A percentile compares a stretch with the other conserved stretches of the same genome.
Evolutionary conservation across 2,329 filamentous ascomycete species (phyloP).

Genomic region (Fusarium vanettenii): DNA sequence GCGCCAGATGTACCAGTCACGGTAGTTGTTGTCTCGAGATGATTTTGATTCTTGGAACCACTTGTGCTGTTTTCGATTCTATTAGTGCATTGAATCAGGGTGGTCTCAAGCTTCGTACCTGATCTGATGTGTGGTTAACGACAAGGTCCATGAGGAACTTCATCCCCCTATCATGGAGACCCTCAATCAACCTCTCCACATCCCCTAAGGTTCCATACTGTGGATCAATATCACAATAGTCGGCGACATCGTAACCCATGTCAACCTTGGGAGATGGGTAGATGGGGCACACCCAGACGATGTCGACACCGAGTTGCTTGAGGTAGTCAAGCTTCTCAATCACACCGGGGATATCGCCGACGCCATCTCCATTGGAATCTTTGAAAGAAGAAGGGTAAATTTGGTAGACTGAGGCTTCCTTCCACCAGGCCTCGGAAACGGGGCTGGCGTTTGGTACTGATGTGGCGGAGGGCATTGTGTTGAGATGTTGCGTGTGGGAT

Average conservation of each 20-base stretch:
- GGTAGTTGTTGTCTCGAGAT: slow-evolving; percentile 67
- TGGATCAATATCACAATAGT: slow-evolving; percentile 73
- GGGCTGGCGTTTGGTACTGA: neutral
- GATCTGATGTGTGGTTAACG: slow-evolving; percentile 77
- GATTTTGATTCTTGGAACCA: slow-evolving; percentile 73
- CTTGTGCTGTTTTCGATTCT: slow-evolving; percentile 1
- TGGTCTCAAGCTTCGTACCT: slow-evolving; percentile 1
- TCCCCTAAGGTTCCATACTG: slow-evolving; percentile 76
- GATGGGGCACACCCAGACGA: slow-evolving; percentile 76
- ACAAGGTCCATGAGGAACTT: slow-evolving; percentile 80
- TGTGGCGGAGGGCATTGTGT: slow-evolving; percentile 5
- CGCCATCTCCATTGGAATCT: slow-evolving; percentile 68
- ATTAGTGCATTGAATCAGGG: neutral
- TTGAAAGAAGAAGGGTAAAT: slow-evolving; percentile 69
- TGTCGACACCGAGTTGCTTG: slow-evolving; percentile 69
- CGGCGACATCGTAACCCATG: slow-evolving; percentile 78
- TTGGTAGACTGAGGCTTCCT: slow-evolving; percentile 56
- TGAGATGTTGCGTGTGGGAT: neutral
- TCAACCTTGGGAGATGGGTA: slow-evolving; percentile 72
- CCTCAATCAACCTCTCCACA: slow-evolving; percentile 69
- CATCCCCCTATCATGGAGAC: slow-evolving; percentile 71
- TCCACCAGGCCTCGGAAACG: slow-evolving; percentile 60
- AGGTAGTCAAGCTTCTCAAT: slow-evolving; percentile 71
- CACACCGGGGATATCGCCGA: slow-evolving; percentile 72
- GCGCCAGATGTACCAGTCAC: slow-evolving; percentile 71